Conservation (phyloP, 345 rosid species). For the Brassica carinata region DNA sequence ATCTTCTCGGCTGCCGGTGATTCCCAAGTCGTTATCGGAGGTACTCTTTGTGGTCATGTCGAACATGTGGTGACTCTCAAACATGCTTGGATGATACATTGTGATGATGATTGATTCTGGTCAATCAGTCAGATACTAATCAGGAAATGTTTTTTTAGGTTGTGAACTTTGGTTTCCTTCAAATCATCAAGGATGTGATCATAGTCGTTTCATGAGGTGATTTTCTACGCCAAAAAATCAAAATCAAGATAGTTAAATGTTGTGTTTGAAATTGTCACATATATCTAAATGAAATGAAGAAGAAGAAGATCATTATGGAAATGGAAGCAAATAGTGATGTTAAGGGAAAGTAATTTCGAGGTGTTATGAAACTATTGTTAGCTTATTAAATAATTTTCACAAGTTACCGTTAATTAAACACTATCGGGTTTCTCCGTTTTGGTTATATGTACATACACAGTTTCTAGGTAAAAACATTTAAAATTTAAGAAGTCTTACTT, state of each 20-base stretch:
- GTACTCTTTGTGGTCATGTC: conserved; percentile 65
- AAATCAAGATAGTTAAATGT: conserved; percentile 24
- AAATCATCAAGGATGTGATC: conserved; percentile 27
- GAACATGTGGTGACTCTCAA: conserved; percentile 69
- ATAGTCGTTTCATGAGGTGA: conserved; percentile 23
- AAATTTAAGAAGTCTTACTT: neutral
- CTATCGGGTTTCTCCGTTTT: neutral
- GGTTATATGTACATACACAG: neutral
- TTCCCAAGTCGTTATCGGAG: conserved; percentile 62
- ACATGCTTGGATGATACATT: conserved; percentile 84
- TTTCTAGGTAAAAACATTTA: neutral
- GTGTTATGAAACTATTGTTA: conserved; percentile 6
- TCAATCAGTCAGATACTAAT: neutral
- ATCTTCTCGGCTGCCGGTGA: conserved; percentile 60
- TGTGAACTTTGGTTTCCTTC: conserved; percentile 23
- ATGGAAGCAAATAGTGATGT: conserved; percentile 24
- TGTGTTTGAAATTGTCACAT: neutral
- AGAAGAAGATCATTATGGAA: conserved; percentile 26
- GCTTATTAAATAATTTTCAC: conserved; percentile 2
- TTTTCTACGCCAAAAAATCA: conserved; percentile 25
- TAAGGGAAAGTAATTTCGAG: conserved; percentile 22
- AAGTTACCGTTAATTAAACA: neutral
- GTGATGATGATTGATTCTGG: conserved; percentile 2
- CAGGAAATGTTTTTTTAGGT: neutral
- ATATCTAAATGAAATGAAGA: conserved; percentile 14